Percentiles rank a stretch among this genome's conserved stretches.
Conservation (phyloP, 2,329 filamentous ascomycete species). For the Apiospora malaysiana region DNA sequence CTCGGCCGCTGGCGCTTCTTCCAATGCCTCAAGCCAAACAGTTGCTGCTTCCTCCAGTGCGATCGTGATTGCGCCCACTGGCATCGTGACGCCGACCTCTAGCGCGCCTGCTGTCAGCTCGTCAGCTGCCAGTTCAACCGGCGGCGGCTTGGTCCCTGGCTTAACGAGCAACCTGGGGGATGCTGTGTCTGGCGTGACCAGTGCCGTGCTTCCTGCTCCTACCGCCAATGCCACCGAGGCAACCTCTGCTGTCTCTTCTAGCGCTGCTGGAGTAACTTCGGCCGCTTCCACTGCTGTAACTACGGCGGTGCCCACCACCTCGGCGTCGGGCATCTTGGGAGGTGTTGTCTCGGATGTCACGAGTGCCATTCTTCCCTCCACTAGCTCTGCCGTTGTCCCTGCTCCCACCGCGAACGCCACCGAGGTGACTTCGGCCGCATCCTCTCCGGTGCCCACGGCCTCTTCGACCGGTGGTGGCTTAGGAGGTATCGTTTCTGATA, state of each 20-base stretch:
- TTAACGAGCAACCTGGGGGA: constrained; percentile 8
- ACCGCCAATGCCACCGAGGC: constrained; percentile 17
- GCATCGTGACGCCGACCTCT: not conserved
- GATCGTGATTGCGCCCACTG: constrained; percentile 10
- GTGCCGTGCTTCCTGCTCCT: constrained; percentile 16
- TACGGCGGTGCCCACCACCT: not conserved
- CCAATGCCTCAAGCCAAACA: constrained; percentile 12
- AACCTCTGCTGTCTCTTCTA: not conserved
- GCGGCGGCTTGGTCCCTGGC: not conserved
- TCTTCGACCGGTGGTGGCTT: not conserved
- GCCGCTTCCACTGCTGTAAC: not conserved
- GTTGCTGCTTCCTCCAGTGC: not conserved
- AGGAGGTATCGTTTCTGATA: constrained; percentile 22
- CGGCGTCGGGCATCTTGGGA: not conserved
- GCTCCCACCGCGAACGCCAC: constrained; percentile 12
- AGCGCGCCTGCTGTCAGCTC: not conserved
- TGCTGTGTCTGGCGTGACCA: constrained; percentile 23
- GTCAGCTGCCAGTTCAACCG: not conserved
- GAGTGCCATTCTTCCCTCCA: constrained; percentile 17
- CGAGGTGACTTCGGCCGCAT: not conserved
- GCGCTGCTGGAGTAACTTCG: not conserved
- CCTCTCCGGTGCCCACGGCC: not conserved
- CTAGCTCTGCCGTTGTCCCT: not conserved
- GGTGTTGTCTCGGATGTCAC: constrained; percentile 23
- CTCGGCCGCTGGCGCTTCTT: constrained; percentile 14